phyloP scores from a whole-genome alignment of 129 eudicot species.

The Pseudognaphalium luteoalbum region DNA sequence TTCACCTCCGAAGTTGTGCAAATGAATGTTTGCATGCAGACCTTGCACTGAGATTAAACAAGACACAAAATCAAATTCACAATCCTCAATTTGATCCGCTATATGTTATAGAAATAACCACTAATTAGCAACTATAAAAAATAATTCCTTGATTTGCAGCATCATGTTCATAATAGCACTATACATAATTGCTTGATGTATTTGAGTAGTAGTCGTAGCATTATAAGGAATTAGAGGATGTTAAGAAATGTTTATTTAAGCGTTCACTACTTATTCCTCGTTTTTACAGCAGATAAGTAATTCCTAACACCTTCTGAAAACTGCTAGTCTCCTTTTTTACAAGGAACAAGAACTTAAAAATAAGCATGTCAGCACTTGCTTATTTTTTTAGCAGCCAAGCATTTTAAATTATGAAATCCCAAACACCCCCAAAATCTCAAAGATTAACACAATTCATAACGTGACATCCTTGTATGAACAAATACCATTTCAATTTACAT shows the following conservation, averaged over 20 bases:
- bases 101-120: background rate
- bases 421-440: background rate
- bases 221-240: no score
- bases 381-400: no score
- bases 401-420: no score
- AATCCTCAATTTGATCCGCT: background rate
- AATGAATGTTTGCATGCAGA: conserved; percentile 90
- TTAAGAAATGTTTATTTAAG: no score
- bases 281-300: no score
- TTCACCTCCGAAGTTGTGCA: conserved; percentile 95
- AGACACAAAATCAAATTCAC: background rate
- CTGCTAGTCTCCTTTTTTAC: no score
- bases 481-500: background rate
- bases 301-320: no score
- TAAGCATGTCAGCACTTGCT: no score
- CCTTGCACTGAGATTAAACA: conserved; percentile 63
- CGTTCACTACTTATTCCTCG: no score
- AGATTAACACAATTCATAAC: background rate
- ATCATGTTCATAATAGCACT: background rate
- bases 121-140: background rate
- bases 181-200: background rate
- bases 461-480: background rate
- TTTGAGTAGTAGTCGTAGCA: background rate
- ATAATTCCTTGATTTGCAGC: background rate
- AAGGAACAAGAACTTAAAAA: no score